Evolutionary conservation across 805 yeast species (phyloP).

Genomic region (Saturnispora mendoncae): DNA sequence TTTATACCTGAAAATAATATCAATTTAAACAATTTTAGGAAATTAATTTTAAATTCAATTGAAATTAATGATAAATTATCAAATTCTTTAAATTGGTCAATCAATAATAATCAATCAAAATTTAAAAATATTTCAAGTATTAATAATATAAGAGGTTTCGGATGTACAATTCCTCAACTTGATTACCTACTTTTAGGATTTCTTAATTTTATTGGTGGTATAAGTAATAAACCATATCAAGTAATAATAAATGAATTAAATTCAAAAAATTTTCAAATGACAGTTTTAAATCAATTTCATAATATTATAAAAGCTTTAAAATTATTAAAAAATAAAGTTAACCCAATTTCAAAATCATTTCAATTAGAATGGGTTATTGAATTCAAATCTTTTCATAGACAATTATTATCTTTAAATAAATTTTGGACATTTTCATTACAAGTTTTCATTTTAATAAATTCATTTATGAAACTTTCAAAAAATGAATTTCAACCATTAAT

Average conservation of each 20-base stretch:
- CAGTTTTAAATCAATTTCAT: neutral
- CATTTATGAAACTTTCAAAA: constrained; percentile 15
- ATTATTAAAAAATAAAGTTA: neutral
- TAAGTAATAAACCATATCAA: neutral
- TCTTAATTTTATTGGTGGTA: too few species aligned
- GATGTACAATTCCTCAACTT: too few species aligned
- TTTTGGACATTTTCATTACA: constrained; percentile 19
- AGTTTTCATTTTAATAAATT: constrained; percentile 20
- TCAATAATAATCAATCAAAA: constrained; percentile 13
- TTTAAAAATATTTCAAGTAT: neutral
- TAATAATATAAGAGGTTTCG: neutral
- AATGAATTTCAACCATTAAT: constrained; percentile 18
- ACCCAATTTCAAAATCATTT: neutral
- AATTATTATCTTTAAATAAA: constrained; percentile 15
- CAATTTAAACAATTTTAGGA: constrained; percentile 17
- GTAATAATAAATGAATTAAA: neutral
- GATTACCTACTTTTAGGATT: too few species aligned
- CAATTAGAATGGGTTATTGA: constrained; percentile 24
- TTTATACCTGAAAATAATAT: constrained; percentile 18
- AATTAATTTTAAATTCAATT: constrained; percentile 21
- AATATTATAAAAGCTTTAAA: neutral
- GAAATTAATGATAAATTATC: constrained; percentile 26
- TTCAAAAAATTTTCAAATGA: neutral
- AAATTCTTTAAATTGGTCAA: constrained; percentile 23
- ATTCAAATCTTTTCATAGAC: constrained; percentile 19